Percentiles rank a stretch among this genome's conserved stretches.
Conservation (phyloP, 1,139 yeast genomes). For the Geotrichum fermentans region DNA sequence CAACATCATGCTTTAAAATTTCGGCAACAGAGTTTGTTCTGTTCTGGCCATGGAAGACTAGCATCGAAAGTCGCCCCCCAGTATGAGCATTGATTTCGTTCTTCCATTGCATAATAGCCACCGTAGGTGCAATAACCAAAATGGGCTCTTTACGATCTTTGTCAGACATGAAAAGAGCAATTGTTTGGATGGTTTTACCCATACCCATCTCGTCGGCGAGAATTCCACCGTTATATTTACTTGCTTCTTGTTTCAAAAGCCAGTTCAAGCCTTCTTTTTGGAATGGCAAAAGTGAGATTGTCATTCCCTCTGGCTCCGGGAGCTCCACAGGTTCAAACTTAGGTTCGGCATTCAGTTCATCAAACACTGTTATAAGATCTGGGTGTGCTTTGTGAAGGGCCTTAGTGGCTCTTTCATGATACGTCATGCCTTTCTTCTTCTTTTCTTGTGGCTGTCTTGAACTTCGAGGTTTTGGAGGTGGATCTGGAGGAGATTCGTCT, state of each 20-base stretch:
- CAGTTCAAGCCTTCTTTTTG: conserved; percentile 91
- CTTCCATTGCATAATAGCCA: conserved; percentile 96
- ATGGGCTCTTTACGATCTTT: conserved; percentile 58
- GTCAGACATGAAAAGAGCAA: conserved; percentile 76
- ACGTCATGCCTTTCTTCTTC: conserved; percentile 5
- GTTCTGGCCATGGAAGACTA: conserved; percentile 80
- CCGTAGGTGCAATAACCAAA: conserved; percentile 93
- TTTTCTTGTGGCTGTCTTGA: background rate
- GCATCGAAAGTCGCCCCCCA: conserved; percentile 58
- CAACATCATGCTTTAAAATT: conserved; percentile 65
- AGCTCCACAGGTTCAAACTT: conserved; percentile 54
- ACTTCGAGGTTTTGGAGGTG: background rate
- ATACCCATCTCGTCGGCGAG: conserved; percentile 99
- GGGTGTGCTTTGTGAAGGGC: conserved; percentile 73
- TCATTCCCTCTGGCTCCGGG: conserved; percentile 75
- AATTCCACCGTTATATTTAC: conserved; percentile 83
- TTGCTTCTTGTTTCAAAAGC: conserved; percentile 76
- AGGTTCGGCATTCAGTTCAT: conserved; percentile 45
- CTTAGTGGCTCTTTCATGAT: conserved; percentile 42
- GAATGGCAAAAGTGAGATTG: conserved; percentile 71
- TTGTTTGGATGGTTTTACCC: conserved; percentile 97
- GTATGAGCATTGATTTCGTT: conserved; percentile 86
- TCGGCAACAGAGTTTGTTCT: conserved; percentile 55
- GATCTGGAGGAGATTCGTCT: background rate
- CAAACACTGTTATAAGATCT: conserved; percentile 64